Percentiles rank a stretch among this genome's conserved stretches.
Evolutionary conservation across 2,329 filamentous ascomycete species (phyloP).

Genomic region (Ophiostoma populinum): DNA sequence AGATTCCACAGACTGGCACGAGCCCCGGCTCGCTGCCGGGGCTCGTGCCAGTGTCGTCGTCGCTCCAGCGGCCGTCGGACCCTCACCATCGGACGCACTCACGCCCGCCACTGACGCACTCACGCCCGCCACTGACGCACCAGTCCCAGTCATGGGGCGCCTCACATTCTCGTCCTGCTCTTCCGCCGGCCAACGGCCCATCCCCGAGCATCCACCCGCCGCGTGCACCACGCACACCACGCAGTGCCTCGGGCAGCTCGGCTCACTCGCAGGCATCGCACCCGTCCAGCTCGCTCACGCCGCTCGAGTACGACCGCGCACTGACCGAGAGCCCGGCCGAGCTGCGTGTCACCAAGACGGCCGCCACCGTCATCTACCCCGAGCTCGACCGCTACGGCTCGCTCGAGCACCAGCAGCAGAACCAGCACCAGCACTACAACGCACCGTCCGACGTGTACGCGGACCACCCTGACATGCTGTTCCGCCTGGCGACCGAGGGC

Average conservation of each 20-base stretch:
- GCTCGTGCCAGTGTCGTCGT: background rate
- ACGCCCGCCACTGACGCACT: slow-evolving; percentile 22
- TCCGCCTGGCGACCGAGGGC: slow-evolving; percentile 44
- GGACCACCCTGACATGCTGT: slow-evolving; percentile 28
- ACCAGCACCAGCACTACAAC: too few species aligned
- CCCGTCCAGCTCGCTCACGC: slow-evolving; percentile 21
- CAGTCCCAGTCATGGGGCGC: slow-evolving; percentile 25
- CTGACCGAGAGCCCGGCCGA: slow-evolving; percentile 27
- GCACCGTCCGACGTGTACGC: slow-evolving; percentile 14
- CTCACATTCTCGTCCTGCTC: slow-evolving; percentile 11
- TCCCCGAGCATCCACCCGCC: slow-evolving; percentile 9
- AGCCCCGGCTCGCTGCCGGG: background rate
- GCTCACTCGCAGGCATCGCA: too few species aligned
- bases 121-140: slow-evolving; percentile 22
- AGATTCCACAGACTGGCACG: slow-evolving; percentile 24
- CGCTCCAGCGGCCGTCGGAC: slow-evolving; percentile 7
- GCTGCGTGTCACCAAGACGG: slow-evolving; percentile 23
- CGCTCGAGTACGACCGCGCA: slow-evolving; percentile 24
- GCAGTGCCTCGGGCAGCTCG: too few species aligned
- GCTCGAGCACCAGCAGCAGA: too few species aligned
- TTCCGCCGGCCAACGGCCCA: slow-evolving; percentile 13
- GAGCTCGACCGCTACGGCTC: slow-evolving; percentile 45
- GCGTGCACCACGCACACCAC: background rate
- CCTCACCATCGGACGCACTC: slow-evolving; percentile 8
- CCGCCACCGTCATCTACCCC: slow-evolving; percentile 34